Evolutionary conservation across 768 basidiomycete species (phyloP).

Genomic region (Artomyces pyxidatus): DNA sequence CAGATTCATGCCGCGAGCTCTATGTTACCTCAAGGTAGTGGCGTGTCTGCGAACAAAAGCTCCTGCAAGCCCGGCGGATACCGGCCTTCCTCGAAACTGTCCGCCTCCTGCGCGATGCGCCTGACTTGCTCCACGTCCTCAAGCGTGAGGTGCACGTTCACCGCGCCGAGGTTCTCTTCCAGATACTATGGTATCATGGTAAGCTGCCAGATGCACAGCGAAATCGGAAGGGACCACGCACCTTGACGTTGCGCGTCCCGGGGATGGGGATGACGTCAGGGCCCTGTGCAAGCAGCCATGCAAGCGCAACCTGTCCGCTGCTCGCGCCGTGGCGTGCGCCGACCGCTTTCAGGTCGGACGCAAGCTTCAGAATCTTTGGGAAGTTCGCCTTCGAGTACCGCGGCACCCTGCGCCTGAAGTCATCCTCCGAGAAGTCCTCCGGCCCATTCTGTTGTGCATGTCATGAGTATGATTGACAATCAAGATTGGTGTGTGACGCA

Average conservation of each 20-base stretch:
- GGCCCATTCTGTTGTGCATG: too few species aligned
- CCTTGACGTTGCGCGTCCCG: slow-evolving; percentile 35
- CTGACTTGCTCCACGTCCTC: slow-evolving; percentile 7
- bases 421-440: too few species aligned
- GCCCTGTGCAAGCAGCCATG: slow-evolving; percentile 37
- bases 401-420: too few species aligned
- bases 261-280: slow-evolving; percentile 41
- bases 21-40: too few species aligned
- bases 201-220: too few species aligned
- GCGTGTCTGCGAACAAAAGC: slow-evolving; percentile 3
- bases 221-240: slow-evolving; percentile 11
- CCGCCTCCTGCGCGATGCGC: slow-evolving; percentile 4
- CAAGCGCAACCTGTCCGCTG: slow-evolving; percentile 37
- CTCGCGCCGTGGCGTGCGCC: slow-evolving; percentile 28
- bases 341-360: slow-evolving; percentile 30
- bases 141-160: slow-evolving; percentile 7
- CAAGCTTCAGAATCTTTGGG: slow-evolving; percentile 34
- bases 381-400: too few species aligned
- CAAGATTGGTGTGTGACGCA: neutral
- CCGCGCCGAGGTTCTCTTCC: slow-evolving; percentile 35
- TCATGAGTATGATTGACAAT: neutral
- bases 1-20: too few species aligned
- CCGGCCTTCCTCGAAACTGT: slow-evolving; percentile 5
- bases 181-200: slow-evolving; percentile 25
- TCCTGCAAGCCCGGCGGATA: slow-evolving; percentile 3